A percentile compares a stretch with the other conserved stretches of the same genome.
phyloP scores from a whole-genome alignment of 345 rosid genomes.

The Stellera chamaejasme region DNA sequence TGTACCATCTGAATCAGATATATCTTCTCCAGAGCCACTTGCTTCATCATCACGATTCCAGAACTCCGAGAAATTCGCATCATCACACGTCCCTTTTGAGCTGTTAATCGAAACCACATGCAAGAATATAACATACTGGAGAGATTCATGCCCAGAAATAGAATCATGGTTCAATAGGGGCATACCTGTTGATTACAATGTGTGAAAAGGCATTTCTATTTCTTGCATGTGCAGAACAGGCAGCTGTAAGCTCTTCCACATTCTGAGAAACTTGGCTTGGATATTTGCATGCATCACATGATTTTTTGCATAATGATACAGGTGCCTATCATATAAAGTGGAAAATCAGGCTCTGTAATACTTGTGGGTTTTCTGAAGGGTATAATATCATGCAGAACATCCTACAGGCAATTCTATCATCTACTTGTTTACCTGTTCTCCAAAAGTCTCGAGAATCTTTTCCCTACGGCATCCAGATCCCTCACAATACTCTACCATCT shows the following conservation, averaged over 20 bases:
- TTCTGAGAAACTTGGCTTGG: constrained; percentile 50
- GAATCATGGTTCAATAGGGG: not conserved
- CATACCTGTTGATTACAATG: constrained; percentile 54
- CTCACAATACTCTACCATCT: constrained; percentile 92
- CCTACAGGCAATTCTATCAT: not conserved
- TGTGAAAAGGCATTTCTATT: constrained; percentile 51
- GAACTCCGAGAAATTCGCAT: constrained; percentile 64
- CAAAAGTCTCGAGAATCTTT: constrained; percentile 84
- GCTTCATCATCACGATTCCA: constrained; percentile 87
- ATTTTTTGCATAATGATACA: constrained; percentile 49
- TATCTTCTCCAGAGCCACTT: constrained; percentile 77
- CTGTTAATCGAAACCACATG: constrained; percentile 26
- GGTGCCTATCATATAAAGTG: constrained; percentile 35
- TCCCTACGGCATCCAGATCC: constrained; percentile 87
- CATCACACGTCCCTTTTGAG: constrained; percentile 29
- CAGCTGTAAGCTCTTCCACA: constrained; percentile 55
- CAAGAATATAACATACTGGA: constrained; percentile 6
- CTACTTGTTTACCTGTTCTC: constrained; percentile 62
- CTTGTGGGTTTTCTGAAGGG: too few species aligned
- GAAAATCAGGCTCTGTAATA: too few species aligned
- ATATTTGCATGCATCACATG: constrained; percentile 88
- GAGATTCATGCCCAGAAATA: not conserved
- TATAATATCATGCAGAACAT: too few species aligned
- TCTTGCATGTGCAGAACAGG: constrained; percentile 25
- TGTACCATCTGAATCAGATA: constrained; percentile 80